Base-by-base conservation (phyloP, 495 filamentous ascomycete genomes). In the Xylaria intraflava region DNA sequence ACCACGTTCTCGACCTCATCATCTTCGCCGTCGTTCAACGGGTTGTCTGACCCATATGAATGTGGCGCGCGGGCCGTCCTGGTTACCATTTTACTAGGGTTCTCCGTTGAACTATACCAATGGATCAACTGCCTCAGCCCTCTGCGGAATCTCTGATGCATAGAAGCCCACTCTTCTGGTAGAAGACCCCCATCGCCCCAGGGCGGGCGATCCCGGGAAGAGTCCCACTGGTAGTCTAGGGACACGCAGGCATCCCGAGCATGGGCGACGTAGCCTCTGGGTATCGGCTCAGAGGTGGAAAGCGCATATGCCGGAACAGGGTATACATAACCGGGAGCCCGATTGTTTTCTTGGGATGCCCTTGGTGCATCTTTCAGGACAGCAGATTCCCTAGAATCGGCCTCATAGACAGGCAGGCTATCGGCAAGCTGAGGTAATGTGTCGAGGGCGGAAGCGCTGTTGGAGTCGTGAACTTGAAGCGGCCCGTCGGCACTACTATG, bases 161-260 rank as follows among this genome's bases (percentile, higher is more conserved):
- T 96, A 3, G 78, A 68, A 33, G 88, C 85, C 93, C 93, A 99
- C 69, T 97, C 93, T 63, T 99, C 93, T 0, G 87, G 90, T 55
- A 88, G 87, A 20, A 86, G 80, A 10, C 90, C 94, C 0, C 93
- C 93, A 57, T 87, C 79, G 12, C 90, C 93, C 85, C 92, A 95
- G 24, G 83, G 73, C 22, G 83, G 76, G 0, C 86, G 82, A 1
- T 76, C 73, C 38, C 85, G 79, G 75, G 88, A 92, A 55, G 90
- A 95, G 58, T 99, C 90, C 93, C 93, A 99, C 62, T 89, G 86
- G 62, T 87, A 92, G 68, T 97, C 94, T 14, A 95, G 78, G 36
- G 85, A 82, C 5, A 87, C 79, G 61, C 90, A 95, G 5, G 87
- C 86, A 59, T 96, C 87, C 41, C 89, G 83, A n/a, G 94, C 91